These are phyloP conservation scores for Kernera saxatilis DNA, from an alignment of 345 rosid genomes.

Conservation along the genomic window DNA sequence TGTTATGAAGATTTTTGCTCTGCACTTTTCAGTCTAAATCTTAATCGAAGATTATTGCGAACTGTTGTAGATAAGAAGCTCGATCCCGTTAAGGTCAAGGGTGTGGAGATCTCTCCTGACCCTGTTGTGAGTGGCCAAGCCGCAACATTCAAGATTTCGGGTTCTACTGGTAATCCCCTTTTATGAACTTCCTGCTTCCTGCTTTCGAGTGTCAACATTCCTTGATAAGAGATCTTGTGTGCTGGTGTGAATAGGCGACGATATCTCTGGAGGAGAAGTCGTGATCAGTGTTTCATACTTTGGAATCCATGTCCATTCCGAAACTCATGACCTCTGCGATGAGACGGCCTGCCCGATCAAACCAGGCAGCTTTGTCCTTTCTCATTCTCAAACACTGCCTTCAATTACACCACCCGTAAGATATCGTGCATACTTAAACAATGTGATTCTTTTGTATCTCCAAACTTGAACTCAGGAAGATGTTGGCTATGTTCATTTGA, in stretches of 20 bases:
- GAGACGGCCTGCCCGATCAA: conserved; percentile 51
- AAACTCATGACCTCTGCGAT: conserved; percentile 55
- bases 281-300: conserved; percentile 44
- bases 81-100: conserved; percentile 39
- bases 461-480: neutral
- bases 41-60: neutral
- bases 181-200: neutral
- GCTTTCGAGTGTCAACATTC: no score
- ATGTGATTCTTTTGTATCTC: neutral
- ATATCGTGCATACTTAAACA: neutral
- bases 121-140: conserved; percentile 49
- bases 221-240: neutral
- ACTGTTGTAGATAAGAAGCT: conserved; percentile 40
- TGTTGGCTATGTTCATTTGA: neutral
- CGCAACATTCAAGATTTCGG: conserved; percentile 52
- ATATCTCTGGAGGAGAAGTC: conserved; percentile 48
- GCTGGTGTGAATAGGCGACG: conserved; percentile 30
- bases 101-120: conserved; percentile 50
- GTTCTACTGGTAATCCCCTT: conserved; percentile 42
- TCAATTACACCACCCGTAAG: conserved; percentile 54
- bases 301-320: conserved; percentile 46
- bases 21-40: neutral
- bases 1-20: neutral
- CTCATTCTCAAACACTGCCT: conserved; percentile 60
- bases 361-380: conserved; percentile 52